A percentile compares a stretch with the other conserved stretches of the same genome.
These are phyloP conservation scores for Debaryomyces hansenii DNA, from an alignment of 805 yeast species.

Conservation along the genomic window DNA sequence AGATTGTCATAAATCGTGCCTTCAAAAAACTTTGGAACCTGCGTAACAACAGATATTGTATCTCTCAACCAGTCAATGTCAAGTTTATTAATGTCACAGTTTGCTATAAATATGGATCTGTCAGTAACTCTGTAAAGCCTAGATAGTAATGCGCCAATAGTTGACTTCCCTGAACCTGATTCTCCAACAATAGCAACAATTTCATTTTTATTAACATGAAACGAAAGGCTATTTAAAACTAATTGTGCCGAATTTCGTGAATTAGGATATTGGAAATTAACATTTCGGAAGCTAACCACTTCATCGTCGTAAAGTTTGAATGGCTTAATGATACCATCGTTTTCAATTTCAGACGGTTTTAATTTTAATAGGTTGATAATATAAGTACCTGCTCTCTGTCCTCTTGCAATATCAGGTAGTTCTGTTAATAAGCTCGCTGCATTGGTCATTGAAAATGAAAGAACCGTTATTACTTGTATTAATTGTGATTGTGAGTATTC, in stretches of 20 bases:
- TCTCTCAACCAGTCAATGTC: constrained; percentile 51
- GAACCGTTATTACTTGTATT: constrained; percentile 67
- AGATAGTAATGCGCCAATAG: constrained; percentile 58
- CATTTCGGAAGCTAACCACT: constrained; percentile 42
- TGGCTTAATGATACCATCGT: constrained; percentile 34
- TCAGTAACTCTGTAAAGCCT: constrained; percentile 47
- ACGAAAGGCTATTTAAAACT: constrained; percentile 42
- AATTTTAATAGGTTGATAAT: constrained; percentile 43
- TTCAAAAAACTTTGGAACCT: constrained; percentile 67
- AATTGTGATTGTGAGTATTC: constrained; percentile 58
- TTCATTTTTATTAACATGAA: constrained; percentile 46
- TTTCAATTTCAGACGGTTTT: constrained; percentile 35
- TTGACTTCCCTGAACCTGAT: constrained; percentile 93
- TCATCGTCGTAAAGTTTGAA: constrained; percentile 1
- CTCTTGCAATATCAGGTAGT: constrained; percentile 79
- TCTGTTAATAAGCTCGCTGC: constrained; percentile 59
- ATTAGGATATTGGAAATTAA: constrained; percentile 47
- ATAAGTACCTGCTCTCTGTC: constrained; percentile 66
- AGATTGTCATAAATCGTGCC: constrained; percentile 75
- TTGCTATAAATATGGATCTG: constrained; percentile 46
- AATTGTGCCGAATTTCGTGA: constrained; percentile 2
- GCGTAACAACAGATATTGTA: constrained; percentile 70
- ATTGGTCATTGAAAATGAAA: constrained; percentile 70
- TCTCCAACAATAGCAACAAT: constrained; percentile 74
- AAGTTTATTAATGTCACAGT: constrained; percentile 46